These are phyloP conservation scores for Trypanosoma melophagium DNA, from an alignment of 208 protist genomes.

Conservation along the genomic window DNA sequence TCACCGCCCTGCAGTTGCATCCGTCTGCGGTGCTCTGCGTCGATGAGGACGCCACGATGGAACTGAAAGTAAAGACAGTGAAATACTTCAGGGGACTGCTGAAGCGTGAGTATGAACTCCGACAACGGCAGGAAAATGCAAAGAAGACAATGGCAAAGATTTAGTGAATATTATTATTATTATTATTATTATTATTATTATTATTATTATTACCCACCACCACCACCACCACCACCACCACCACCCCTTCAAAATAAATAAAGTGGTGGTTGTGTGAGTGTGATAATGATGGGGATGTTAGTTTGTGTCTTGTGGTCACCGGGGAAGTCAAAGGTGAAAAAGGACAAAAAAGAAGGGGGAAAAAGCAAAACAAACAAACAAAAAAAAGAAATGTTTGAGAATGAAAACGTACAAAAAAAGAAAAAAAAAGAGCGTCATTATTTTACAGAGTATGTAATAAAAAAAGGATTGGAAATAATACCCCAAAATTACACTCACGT, in stretches of 20 bases:
- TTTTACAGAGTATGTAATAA: neutral
- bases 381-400: neutral
- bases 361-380: neutral
- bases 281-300: neutral
- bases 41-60: slow-evolving; percentile 90
- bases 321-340: too few species aligned
- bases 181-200: neutral
- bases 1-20: slow-evolving; percentile 90
- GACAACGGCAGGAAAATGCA: slow-evolving; percentile 49
- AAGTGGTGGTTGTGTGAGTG: neutral
- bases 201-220: too few species aligned
- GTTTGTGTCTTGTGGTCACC: too few species aligned
- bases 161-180: slow-evolving; percentile 28
- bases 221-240: too few species aligned
- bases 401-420: neutral
- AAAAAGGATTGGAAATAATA: neutral
- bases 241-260: too few species aligned
- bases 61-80: slow-evolving; percentile 93
- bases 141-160: slow-evolving; percentile 34
- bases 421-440: slow-evolving; percentile 7
- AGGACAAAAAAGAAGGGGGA: neutral
- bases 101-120: slow-evolving; percentile 62
- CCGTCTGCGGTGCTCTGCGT: slow-evolving; percentile 84
- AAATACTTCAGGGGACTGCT: slow-evolving; percentile 92
- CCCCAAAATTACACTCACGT: neutral